Percentiles rank a stretch among this genome's conserved stretches.
phyloP scores from a whole-genome alignment of 192 early-diverging fungal species.

The Coemansia sp. region DNA sequence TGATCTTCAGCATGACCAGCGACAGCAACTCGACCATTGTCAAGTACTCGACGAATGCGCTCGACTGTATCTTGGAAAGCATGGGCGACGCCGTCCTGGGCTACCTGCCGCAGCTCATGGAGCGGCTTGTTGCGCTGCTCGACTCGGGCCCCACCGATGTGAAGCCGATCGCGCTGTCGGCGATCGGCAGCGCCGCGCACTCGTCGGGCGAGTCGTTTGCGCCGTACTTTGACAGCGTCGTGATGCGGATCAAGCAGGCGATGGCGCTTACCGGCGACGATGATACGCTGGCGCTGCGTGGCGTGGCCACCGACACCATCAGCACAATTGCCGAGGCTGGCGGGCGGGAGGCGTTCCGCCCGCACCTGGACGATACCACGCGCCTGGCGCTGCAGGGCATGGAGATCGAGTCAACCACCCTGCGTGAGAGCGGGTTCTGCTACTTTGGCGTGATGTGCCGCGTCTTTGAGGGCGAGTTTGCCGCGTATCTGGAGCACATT shows the following conservation, averaged over 20 bases:
- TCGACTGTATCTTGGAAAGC: constrained; percentile 87
- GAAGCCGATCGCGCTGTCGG: constrained; percentile 71
- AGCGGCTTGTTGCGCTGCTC: constrained; percentile 69
- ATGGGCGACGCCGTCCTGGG: constrained; percentile 71
- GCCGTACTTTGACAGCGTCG: constrained; percentile 72
- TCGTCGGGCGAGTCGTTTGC: constrained; percentile 59
- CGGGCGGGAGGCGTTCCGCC: constrained; percentile 73
- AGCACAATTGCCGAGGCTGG: constrained; percentile 83
- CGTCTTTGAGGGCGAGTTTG: constrained; percentile 78
- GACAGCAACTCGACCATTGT: constrained; percentile 69
- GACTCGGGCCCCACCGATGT: constrained; percentile 63
- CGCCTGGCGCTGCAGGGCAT: constrained; percentile 71
- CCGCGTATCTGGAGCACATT: constrained; percentile 64
- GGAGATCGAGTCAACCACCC: constrained; percentile 61
- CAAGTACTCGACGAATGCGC: constrained; percentile 72
- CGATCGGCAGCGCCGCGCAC: constrained; percentile 88
- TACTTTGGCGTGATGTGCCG: constrained; percentile 80
- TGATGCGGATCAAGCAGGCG: constrained; percentile 60
- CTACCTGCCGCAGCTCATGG: constrained; percentile 79
- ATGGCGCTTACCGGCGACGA: constrained; percentile 71
- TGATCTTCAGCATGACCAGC: constrained; percentile 79
- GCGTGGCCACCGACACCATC: constrained; percentile 78
- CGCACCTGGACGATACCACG: constrained; percentile 71
- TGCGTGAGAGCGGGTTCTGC: constrained; percentile 81
- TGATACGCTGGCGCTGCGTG: constrained; percentile 65